Base-by-base conservation (phyloP, 2,329 filamentous ascomycete species). In the Neofusicoccum parvum region DNA sequence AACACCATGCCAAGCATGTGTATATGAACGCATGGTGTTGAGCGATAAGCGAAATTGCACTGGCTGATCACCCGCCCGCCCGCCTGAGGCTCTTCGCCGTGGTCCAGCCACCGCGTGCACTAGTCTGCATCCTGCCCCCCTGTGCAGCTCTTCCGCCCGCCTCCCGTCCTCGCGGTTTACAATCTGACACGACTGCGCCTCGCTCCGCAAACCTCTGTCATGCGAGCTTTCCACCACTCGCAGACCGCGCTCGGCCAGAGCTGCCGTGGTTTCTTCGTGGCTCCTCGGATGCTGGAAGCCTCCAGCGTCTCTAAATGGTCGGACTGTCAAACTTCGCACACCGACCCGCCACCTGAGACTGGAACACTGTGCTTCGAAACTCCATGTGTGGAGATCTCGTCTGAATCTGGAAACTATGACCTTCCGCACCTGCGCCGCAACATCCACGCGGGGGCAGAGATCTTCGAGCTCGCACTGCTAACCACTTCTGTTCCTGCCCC, bases 41-140 rank as follows among this genome's bases (percentile, higher is more conserved):
- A 32, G 17, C 36, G 53, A 56, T 56, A 56, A 56, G 17, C 53
- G 53, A 56, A 56, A 56, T 56, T 56, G 37, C 53, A n/a, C 53
- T 56, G 37, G 50, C 36, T 27, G 53, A 56, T 56, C 50, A 53
- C 50, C 50, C 50, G 50, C 17, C 5, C 53, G 10, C 17, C 53
- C 53, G 53, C 37, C 20, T 43, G 53, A 43, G 37, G 12, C 37
- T 56, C 17, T 53, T 39, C 10, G 11, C 34, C 36, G 5, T 39
- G 37, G 37, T 14, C 37, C 37, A 39, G 37, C 17, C 51, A 15
- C 12, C 11, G 17, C 10, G n/a, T 32, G 6, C 9, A 32, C 34
- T 20, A 51, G n/a, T 23, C 46, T 49, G 17, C 53, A 27, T 43
- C 20, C 41, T 6, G n/a, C 39, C 32, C 41, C 41, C 58, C 17